Evolutionary conservation across 192 early-diverging fungal species (phyloP), one percentile per base, ranked within the genome.

Genomic region (Irineochytrium annulatum): DNA sequence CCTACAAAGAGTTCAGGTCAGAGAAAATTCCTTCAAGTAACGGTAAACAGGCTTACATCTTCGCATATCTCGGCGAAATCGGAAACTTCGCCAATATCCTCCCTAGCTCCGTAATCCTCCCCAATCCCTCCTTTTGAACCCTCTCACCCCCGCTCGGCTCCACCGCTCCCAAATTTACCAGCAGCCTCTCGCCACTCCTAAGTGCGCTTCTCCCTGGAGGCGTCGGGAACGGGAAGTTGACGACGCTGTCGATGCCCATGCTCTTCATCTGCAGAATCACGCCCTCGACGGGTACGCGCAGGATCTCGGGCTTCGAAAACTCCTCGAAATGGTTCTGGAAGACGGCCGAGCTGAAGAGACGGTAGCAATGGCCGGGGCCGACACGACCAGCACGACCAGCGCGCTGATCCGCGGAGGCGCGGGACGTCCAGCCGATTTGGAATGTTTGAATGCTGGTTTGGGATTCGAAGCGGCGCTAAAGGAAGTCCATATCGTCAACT

Each of bases 181-280:
- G 73, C 53, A 93, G 68, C 34, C 60, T 87, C 71, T 98, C 93
- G 5, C 94, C 91, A 37, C 87, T 78, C 13, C 65, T 64, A 56
- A 99, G 75, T 34, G 86, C 85, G 1, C 83, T 66, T 3, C 78
- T 69, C 32, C 81, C 82, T 31, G 97, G 97, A 31, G 93, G 90
- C 6, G 95, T 98, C 3, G 95, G 95, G 76, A 98, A 99, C 30
- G 97, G 97, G 69, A 99, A 99, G 61, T 92, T 92, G 59, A 85
- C 75, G 5, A 99, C 93, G 56, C 91, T 89, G 56, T 94, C 86
- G 59, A 99, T 91, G 57, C 89, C 86, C 95, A 99, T 99, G 17
- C 86, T 73, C 76, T 99, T 99, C 95, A 99, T 98, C 62, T 91
- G 90, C 43, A 99, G 76, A 5, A 98, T 91, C 11, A 98, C 92